Evolutionary conservation across 495 filamentous ascomycete species (phyloP), one percentile per base, ranked within the genome.

Genomic region (Halenospora varia): DNA sequence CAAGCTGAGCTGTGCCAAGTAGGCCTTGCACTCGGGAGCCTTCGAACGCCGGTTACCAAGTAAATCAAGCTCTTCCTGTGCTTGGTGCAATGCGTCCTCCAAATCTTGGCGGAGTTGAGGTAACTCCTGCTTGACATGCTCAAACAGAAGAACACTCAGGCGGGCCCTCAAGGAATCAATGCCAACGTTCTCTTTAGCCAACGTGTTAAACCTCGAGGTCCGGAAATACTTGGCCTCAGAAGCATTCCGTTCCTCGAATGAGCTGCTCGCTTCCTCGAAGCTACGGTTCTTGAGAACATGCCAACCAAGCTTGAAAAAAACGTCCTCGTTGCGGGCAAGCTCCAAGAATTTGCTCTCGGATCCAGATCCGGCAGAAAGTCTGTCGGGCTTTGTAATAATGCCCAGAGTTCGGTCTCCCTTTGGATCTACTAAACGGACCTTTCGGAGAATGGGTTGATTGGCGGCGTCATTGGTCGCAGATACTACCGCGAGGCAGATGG

Each of bases 291-390:
- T 79, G 22, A 92, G 65, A 2, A 85, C 79, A 68, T 89, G 84
- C 86, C 85, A 90, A 2, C 85, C 87, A 2, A 89, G 77, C 22
- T 77, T 71, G 48, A 92, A 81, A 19, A 65, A 66, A 15, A 85
- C 70, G 49, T 90, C 78, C 24, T 80, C 71, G 57, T 91, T 92
- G 23, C 69, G 65, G 0, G 83, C 76, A 0, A 88, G 69, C 0
- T 76, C 63, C 0, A 89, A 52, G 59, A 77, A 90, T 3, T 62
- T 62, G 0, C 52, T 57, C 54, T 90, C 80, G 11, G 67, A 77
- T 4, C 64, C 67, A 10, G 78, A 81, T 1, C 77, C 75, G 0
- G 68, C 48, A n/a, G 60, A 51, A 0, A 88, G 68, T 0, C 70
- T 72, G 59, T 83, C 80, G 11, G 80, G 79, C 56, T 83, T 83